Conservation (phyloP, 805 yeast genomes). For the Monosporozyma siamensis region DNA sequence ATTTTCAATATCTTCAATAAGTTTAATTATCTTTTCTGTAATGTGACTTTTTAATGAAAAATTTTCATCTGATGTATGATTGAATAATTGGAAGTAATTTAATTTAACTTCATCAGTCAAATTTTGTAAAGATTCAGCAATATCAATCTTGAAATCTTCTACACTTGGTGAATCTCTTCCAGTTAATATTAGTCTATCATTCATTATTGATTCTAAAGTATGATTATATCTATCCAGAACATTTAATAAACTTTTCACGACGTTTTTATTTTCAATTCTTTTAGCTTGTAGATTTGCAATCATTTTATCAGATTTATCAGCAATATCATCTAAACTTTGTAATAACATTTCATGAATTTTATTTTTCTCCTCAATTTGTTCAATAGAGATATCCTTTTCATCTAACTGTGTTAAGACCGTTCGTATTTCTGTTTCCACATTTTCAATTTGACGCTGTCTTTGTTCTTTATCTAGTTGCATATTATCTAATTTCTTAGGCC, state of each 20-base stretch:
- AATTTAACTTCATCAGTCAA: conserved; percentile 6
- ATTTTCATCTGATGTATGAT: not conserved
- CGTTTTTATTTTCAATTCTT: conserved; percentile 40
- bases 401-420: conserved; percentile 37
- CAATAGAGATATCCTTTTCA: conserved; percentile 49
- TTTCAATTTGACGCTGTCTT: conserved; percentile 33
- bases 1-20: conserved; percentile 32
- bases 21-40: conserved; percentile 21
- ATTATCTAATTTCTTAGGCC: conserved; percentile 52
- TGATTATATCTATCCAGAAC: conserved; percentile 50
- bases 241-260: conserved; percentile 43
- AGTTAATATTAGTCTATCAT: conserved; percentile 12
- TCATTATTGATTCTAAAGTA: conserved; percentile 34
- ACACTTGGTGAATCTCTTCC: conserved; percentile 18
- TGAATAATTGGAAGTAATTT: not conserved
- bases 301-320: conserved; percentile 38
- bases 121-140: conserved; percentile 10
- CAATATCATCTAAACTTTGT: conserved; percentile 41
- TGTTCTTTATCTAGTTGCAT: conserved; percentile 42
- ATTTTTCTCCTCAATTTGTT: conserved; percentile 54
- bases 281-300: conserved; percentile 39
- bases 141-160: conserved; percentile 33
- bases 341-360: conserved; percentile 52
- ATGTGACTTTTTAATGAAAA: conserved; percentile 16
- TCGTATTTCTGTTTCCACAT: conserved; percentile 35